Evolutionary conservation across 768 basidiomycete genomes (phyloP).

Genomic region (Rhodotorula graminis): DNA sequence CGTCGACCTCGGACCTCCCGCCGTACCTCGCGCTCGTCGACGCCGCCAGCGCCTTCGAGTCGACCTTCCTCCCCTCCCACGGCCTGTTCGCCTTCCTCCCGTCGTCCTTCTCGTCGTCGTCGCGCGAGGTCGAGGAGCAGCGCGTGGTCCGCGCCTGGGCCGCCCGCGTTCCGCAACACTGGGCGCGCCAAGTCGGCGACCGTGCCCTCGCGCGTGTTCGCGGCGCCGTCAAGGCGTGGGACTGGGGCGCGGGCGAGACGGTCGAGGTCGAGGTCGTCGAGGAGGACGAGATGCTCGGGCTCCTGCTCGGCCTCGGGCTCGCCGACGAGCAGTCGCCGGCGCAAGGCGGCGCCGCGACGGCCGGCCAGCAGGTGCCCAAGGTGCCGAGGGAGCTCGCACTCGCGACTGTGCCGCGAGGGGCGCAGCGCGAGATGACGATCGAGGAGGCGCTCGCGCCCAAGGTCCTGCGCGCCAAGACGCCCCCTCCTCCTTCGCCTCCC

Average conservation of each 20-base stretch:
- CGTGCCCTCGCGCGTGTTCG: slow-evolving; percentile 22
- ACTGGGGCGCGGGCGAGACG: slow-evolving; percentile 30
- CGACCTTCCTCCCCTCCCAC: slow-evolving; percentile 4
- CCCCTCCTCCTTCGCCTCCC: not conserved
- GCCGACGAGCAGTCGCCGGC: not conserved
- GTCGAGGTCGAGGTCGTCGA: slow-evolving; percentile 32
- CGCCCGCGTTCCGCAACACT: slow-evolving; percentile 18
- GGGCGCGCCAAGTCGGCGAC: slow-evolving; percentile 19
- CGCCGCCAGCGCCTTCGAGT: slow-evolving; percentile 16
- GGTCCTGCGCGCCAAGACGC: not conserved
- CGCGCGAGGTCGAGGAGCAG: slow-evolving; percentile 19
- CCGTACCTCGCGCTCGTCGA: slow-evolving; percentile 16
- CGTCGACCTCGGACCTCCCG: slow-evolving; percentile 2
- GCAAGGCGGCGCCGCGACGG: not conserved
- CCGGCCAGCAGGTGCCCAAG: too few species aligned
- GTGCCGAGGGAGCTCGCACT: not conserved
- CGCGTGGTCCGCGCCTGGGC: slow-evolving; percentile 27
- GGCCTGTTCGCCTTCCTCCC: slow-evolving; percentile 32
- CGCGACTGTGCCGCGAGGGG: slow-evolving; percentile 26
- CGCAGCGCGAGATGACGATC: slow-evolving; percentile 30
- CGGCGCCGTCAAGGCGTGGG: slow-evolving; percentile 19
- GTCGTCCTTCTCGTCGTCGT: not conserved
- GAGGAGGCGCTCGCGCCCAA: slow-evolving; percentile 28
- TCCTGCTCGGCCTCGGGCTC: slow-evolving; percentile 21
- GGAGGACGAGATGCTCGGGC: slow-evolving; percentile 33